A percentile compares a stretch with the other conserved stretches of the same genome.
phyloP scores from a whole-genome alignment of 805 yeast genomes.

The Lachancea lanzarotensis region DNA sequence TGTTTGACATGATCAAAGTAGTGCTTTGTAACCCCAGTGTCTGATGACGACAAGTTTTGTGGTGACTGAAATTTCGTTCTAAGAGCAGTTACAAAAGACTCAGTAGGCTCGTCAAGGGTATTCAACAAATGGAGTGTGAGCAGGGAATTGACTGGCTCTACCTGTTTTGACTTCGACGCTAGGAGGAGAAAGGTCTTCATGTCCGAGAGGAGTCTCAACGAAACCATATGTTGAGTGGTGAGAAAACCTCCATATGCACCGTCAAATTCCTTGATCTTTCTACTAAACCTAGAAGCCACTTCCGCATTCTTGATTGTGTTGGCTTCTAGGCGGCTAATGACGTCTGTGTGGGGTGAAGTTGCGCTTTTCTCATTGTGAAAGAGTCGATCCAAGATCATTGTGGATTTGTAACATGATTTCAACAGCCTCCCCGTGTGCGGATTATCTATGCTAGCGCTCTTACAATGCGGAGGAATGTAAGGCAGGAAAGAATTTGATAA shows the following conservation, averaged over 20 bases:
- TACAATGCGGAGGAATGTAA: slow-evolving; percentile 21
- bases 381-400: slow-evolving; percentile 17
- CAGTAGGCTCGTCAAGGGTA: too few relatives aligned
- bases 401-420: slow-evolving; percentile 12
- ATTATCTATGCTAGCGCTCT: neutral
- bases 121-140: neutral
- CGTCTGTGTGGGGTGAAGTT: slow-evolving; percentile 15
- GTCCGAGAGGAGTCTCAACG: slow-evolving; percentile 47
- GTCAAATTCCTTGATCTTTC: neutral
- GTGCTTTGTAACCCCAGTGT: neutral
- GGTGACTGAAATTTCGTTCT: neutral
- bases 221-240: slow-evolving; percentile 53
- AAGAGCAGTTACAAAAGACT: too few relatives aligned
- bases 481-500: slow-evolving; percentile 82
- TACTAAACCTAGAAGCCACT: slow-evolving; percentile 36
- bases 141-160: neutral
- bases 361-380: neutral
- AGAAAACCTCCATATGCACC: slow-evolving; percentile 34
- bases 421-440: neutral
- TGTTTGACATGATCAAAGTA: neutral
- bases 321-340: slow-evolving; percentile 36
- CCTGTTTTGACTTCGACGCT: neutral
- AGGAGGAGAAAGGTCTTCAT: slow-evolving; percentile 12
- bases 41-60: neutral
- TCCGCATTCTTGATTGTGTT: slow-evolving; percentile 61